phyloP scores from a whole-genome alignment of 441 rosid species.

The Jatropha multifida region DNA sequence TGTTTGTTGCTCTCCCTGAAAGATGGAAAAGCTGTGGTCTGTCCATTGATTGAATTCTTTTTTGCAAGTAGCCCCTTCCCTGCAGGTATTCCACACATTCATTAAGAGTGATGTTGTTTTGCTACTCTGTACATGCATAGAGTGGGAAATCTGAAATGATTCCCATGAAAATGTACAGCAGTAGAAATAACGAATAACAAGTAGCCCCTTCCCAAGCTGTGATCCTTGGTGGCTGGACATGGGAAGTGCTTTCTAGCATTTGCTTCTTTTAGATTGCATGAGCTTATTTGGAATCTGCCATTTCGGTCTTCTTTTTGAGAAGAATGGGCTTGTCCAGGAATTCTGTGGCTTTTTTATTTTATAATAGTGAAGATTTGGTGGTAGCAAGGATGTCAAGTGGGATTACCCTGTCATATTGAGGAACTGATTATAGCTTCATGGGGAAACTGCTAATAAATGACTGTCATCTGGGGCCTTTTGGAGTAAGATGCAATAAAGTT shows the following conservation, averaged over 20 bases:
- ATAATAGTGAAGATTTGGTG: not conserved
- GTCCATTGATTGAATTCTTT: not conserved
- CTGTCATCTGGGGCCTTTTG: not conserved
- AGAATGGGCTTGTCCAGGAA: not conserved
- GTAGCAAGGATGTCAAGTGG: not conserved
- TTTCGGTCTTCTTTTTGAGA: not conserved
- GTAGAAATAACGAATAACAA: not conserved
- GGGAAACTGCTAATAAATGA: not conserved
- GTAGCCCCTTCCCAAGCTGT: not conserved
- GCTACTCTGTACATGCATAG: not conserved
- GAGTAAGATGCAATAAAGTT: not conserved
- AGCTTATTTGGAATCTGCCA: not conserved
- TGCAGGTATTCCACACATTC: not conserved
- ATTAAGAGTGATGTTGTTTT: not conserved
- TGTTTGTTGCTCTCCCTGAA: not conserved
- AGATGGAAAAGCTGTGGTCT: not conserved
- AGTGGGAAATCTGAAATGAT: not conserved
- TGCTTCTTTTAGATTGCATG: not conserved
- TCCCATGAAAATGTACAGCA: not conserved
- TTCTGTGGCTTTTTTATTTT: not conserved
- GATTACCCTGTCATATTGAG: not conserved
- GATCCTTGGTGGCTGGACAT: not conserved
- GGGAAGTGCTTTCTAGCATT: not conserved
- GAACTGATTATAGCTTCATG: not conserved
- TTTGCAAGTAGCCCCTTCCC: not conserved